Percentiles rank a stretch among this genome's conserved stretches.
These are phyloP conservation scores for Penicillium sp. DNA, from an alignment of 2,329 filamentous ascomycete species.

Conservation along the genomic window DNA sequence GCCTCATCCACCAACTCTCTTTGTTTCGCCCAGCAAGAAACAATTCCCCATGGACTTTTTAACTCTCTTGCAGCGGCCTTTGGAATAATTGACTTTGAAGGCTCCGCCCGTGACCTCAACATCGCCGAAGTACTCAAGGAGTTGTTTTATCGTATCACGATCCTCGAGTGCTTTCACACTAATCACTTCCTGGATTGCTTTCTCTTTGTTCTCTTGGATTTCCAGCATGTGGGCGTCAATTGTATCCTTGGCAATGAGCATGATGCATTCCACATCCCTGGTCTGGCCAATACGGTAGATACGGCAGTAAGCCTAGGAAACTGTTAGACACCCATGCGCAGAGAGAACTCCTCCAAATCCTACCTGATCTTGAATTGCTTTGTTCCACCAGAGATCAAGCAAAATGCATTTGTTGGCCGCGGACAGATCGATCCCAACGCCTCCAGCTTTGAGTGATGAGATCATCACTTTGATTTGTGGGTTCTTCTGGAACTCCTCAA, in stretches of 20 bases:
- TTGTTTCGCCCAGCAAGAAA: too few species aligned
- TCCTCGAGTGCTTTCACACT: neutral
- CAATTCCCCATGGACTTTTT: too few species aligned
- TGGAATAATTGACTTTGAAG: neutral
- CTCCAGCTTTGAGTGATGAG: constrained; percentile 57
- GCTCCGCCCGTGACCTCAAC: neutral
- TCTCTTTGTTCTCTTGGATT: constrained; percentile 48
- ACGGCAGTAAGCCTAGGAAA: constrained; percentile 52
- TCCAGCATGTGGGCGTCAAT: constrained; percentile 58
- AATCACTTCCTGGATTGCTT: neutral
- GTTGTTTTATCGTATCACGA: neutral
- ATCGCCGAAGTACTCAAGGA: neutral
- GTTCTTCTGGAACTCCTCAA: constrained; percentile 48
- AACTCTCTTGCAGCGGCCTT: too few species aligned
- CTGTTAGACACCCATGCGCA: too few species aligned
- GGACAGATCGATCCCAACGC: constrained; percentile 58
- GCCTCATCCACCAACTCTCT: too few species aligned
- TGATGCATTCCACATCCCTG: constrained; percentile 58
- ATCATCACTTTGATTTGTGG: constrained; percentile 49
- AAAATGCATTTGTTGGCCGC: constrained; percentile 59
- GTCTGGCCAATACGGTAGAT: constrained; percentile 64
- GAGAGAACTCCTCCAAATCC: neutral
- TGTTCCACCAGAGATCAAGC: constrained; percentile 62
- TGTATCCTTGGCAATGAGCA: constrained; percentile 55
- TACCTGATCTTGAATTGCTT: constrained; percentile 59